These are phyloP conservation scores for Pythium sp. DNA, from an alignment of 352 stramenopile species.

Conservation along the genomic window DNA sequence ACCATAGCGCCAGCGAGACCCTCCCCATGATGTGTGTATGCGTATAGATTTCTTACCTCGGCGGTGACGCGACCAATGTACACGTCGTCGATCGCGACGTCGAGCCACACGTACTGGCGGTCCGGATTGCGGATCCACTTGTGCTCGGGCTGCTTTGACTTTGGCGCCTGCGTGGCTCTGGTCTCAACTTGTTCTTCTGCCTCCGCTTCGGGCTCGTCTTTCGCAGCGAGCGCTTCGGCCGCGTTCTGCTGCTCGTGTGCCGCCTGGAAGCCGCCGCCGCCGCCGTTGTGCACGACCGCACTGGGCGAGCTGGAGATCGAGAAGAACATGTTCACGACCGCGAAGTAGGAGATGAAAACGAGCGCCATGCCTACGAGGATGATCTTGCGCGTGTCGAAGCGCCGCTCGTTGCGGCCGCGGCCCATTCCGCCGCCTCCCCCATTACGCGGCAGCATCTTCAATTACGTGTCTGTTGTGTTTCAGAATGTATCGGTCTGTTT, in stretches of 20 bases:
- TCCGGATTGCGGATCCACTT: constrained; percentile 56
- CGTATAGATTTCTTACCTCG: constrained; percentile 34
- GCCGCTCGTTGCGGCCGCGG: constrained; percentile 1
- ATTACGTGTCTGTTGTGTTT: background rate
- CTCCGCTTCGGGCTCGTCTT: constrained; percentile 1
- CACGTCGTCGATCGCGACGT: constrained; percentile 76
- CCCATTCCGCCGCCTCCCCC: constrained; percentile 7
- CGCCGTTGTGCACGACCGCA: constrained; percentile 7
- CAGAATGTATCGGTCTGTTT: background rate
- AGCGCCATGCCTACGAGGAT: constrained; percentile 51
- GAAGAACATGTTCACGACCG: constrained; percentile 66
- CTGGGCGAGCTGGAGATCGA: constrained; percentile 25
- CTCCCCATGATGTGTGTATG: background rate
- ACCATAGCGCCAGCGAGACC: background rate
- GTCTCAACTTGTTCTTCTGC: background rate
- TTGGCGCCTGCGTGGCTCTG: background rate
- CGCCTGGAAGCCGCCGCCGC: background rate
- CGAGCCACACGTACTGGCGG: constrained; percentile 85
- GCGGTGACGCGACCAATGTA: constrained; percentile 68
- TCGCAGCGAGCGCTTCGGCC: constrained; percentile 15
- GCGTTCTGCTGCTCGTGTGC: constrained; percentile 15
- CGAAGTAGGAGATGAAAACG: constrained; percentile 65
- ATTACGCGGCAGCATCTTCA: constrained; percentile 37
- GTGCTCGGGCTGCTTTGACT: constrained; percentile 6
- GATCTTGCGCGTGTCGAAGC: constrained; percentile 48